Base-by-base conservation (phyloP, 768 basidiomycete genomes). In the Russula vinacea region DNA sequence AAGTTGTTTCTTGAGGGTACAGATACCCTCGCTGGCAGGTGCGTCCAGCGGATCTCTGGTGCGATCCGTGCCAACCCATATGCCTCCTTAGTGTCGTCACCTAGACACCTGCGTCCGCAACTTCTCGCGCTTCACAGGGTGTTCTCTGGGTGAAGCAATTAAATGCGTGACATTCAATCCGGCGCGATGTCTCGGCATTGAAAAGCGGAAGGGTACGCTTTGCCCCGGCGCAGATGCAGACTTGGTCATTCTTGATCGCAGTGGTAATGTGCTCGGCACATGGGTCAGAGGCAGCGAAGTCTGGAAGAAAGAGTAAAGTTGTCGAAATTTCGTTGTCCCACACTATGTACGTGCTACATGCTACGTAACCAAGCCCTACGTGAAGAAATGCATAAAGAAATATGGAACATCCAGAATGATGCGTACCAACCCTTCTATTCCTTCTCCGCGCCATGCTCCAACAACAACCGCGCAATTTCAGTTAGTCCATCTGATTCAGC, bases 1-100 rank as follows among this genome's bases (percentile, higher is more conserved):
- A 86, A 81, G 71, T 82, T 96, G 42, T 90, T 86, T 73, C 76
- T 96, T 14, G 90, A 90, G 71, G 92, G 90, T 24, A 94, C 92
- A 1, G 81, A 85, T 64, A 95, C 93, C 1, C 84, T 96, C 60
- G 94, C 94, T 1, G 94, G 93, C 72, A 92, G 90, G 90, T 90
- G 55, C 58, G 53, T 56, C 13, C 17, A 14, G 80, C 58, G 32
- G 47, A 32, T 40, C 42, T 8, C 14, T 17, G 56, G 8, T 6
- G 19, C 32, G 26, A 47, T 37, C 39, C 51, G 50, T 60, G 19
- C 53, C 37, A 17, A 45, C 54, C 56, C n/a, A n/a, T n/a, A n/a
- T 14, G 32, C 35, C 69, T 17, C 69, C 69, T 19, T 68, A 90
- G 89, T 71, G 89, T 90, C 51, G 83, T 93, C 51, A 89, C 92